Base-by-base conservation (phyloP, 179 eudicot species). In the Carnegiea gigantea region DNA sequence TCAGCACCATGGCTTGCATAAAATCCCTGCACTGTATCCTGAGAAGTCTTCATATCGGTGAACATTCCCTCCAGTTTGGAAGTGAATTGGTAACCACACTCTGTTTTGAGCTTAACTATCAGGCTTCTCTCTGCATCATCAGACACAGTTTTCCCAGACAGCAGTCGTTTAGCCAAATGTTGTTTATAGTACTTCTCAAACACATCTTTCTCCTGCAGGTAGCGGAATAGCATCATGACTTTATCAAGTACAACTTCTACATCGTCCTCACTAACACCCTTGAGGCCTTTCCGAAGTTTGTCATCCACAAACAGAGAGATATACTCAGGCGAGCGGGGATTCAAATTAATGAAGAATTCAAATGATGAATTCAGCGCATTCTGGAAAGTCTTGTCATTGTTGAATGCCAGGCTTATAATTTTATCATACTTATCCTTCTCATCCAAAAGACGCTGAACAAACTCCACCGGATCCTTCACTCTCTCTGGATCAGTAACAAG, bases 91-190 rank as follows among this genome's bases (percentile, higher is more conserved):
- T 91, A 92, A 18, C 98, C 97, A 83, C 97, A 95, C 83, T 93
- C 97, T n/a, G 98, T 92, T 82, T 95, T 95, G 72, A 95, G 90
- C 87, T 95, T 93, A 62, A 93, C 97, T 75, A 95, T 90, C 82
- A 95, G 84, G 84, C 97, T 95, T 88, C 98, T 92, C 90, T 93
- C 98, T 0, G 98, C 98, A 88, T 95, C 98, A 81, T 93, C 98
- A 26, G 98, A 92, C 26, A 91, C 89, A 1, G 92, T 91, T 87
- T 93, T 92, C 1, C 94, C 93, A 8, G 98, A 93, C 40, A 95
- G 82, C 60, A 95, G 89, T 62, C 98, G 85, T 86, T 93, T 93
- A 10, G 98, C 98, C 84, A 95, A 79, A 85, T 95, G 98, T 73
- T 93, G 97, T 70, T 93, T 93, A 78, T 95, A 95, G 80, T 92